These are phyloP conservation scores for Fusarium chaquense DNA, from an alignment of 2,329 filamentous ascomycete genomes.

Conservation along the genomic window DNA sequence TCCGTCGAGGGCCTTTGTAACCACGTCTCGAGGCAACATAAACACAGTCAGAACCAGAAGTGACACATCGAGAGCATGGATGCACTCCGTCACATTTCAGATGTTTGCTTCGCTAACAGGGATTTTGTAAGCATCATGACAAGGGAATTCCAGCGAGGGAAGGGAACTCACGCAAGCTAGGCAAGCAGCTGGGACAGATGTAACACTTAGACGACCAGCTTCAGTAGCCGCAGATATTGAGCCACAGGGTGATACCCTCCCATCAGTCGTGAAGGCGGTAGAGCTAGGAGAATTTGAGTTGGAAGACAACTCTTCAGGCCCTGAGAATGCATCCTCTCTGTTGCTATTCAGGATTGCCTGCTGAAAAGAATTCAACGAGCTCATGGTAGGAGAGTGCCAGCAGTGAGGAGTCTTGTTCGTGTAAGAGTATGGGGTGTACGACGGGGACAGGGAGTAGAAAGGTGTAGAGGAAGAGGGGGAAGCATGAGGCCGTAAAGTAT, in stretches of 20 bases:
- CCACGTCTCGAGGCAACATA: slow-evolving; percentile 81
- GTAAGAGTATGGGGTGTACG: slow-evolving; percentile 37
- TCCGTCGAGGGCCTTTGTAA: slow-evolving; percentile 70
- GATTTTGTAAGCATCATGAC: slow-evolving; percentile 17
- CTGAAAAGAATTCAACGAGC: slow-evolving; percentile 19
- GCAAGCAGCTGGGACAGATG: slow-evolving; percentile 63
- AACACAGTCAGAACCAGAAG: slow-evolving; percentile 70
- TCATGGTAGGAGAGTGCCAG: slow-evolving; percentile 40
- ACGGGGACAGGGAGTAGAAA: slow-evolving; percentile 28
- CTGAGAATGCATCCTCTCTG: slow-evolving; percentile 35
- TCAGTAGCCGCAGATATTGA: slow-evolving; percentile 41
- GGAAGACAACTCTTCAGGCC: slow-evolving; percentile 34
- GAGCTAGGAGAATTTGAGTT: slow-evolving; percentile 46
- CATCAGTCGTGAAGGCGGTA: slow-evolving; percentile 22
- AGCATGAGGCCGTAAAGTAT: slow-evolving; percentile 20
- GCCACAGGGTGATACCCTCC: slow-evolving; percentile 30
- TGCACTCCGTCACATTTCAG: slow-evolving; percentile 79
- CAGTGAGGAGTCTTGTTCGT: slow-evolving; percentile 18
- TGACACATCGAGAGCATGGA: slow-evolving; percentile 76
- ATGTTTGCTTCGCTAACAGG: slow-evolving; percentile 69
- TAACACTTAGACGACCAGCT: slow-evolving; percentile 49
- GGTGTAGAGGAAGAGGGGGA: slow-evolving; percentile 25
- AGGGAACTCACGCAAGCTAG: slow-evolving; percentile 64
- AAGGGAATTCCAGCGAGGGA: neutral
- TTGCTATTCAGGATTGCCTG: slow-evolving; percentile 1